phyloP scores from a whole-genome alignment of 1,284 basidiomycete species.

The Marasmius tenuissimus region DNA sequence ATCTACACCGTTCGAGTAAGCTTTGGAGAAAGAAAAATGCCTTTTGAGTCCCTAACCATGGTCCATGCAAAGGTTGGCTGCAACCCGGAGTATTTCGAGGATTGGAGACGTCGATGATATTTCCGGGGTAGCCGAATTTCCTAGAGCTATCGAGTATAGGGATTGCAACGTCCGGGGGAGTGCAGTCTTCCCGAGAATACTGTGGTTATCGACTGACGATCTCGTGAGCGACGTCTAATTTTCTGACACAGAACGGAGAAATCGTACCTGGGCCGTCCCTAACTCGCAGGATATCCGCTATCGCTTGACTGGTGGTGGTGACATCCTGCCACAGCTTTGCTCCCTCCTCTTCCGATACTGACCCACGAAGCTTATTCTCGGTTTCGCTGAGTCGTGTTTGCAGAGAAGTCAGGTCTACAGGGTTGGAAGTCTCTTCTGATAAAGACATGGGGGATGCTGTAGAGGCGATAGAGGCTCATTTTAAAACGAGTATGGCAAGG shows the following conservation, averaged over 20 bases:
- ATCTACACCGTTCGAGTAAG: conserved; percentile 29
- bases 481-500: not conserved
- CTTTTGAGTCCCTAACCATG: conserved; percentile 51
- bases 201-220: conserved; percentile 63
- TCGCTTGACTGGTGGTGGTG: conserved; percentile 47
- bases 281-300: conserved; percentile 63
- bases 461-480: not conserved
- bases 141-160: conserved; percentile 55
- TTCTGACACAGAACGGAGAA: conserved; percentile 7
- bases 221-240: conserved; percentile 15
- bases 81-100: conserved; percentile 70
- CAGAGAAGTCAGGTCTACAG: conserved; percentile 26
- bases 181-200: conserved; percentile 60
- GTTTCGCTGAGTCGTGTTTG: conserved; percentile 33
- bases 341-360: conserved; percentile 27
- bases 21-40: not conserved
- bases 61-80: conserved; percentile 80
- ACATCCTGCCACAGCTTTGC: conserved; percentile 49
- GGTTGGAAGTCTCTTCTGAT: not conserved
- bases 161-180: conserved; percentile 65
- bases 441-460: not conserved
- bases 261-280: conserved; percentile 47
- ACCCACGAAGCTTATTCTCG: conserved; percentile 32
- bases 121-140: conserved; percentile 45
- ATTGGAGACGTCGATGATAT: conserved; percentile 46